These are phyloP conservation scores for Closterium sp. DNA, from an alignment of 139 green algal genomes.

Conservation along the genomic window DNA sequence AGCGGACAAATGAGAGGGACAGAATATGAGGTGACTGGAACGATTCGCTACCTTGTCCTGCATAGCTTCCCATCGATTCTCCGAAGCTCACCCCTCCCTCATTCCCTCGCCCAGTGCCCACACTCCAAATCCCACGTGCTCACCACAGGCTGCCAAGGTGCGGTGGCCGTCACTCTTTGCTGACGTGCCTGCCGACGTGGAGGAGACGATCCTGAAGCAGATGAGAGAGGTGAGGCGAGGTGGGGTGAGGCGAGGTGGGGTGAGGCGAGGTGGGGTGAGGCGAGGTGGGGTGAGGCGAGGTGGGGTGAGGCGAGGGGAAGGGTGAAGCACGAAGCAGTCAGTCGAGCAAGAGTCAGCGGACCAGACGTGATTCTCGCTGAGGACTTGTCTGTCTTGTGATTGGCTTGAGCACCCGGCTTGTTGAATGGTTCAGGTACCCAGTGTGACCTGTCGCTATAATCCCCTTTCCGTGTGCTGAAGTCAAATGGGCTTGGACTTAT, in stretches of 20 bases:
- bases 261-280: no score
- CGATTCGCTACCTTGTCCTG: no score
- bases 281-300: no score
- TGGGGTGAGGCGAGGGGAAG: not conserved
- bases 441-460: no score
- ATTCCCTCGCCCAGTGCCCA: not conserved
- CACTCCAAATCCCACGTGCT: not conserved
- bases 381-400: not conserved
- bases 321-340: not conserved
- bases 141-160: slow-evolving; percentile 43
- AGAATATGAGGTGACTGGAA: not conserved
- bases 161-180: slow-evolving; percentile 88
- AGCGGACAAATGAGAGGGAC: not conserved
- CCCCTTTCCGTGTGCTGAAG: no score
- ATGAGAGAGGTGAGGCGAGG: slow-evolving; percentile 59
- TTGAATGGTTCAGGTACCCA: no score
- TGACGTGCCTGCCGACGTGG: slow-evolving; percentile 57
- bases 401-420: no score
- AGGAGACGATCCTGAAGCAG: slow-evolving; percentile 72
- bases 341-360: not conserved
- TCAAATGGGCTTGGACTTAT: no score
- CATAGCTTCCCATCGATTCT: not conserved
- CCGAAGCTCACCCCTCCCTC: not conserved
- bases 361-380: not conserved
- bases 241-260: not conserved